phyloP scores from a whole-genome alignment of 495 filamentous ascomycete genomes.

The Penicillium diatomitis region DNA sequence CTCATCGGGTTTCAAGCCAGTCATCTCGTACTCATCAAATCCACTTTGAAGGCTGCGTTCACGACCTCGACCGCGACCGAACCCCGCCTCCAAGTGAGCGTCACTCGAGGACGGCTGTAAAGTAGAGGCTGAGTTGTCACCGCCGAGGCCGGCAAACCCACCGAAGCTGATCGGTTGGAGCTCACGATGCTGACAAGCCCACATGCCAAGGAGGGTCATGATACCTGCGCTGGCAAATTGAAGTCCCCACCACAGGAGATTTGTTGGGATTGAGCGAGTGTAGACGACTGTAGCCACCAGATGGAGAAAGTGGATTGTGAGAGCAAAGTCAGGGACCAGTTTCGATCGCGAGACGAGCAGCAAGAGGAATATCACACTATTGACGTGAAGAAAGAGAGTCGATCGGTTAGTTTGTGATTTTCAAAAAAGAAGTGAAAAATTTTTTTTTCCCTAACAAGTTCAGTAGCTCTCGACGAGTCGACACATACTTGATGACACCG shows the following conservation, averaged over 20 bases:
- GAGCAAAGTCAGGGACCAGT: conserved; percentile 84
- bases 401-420: neutral
- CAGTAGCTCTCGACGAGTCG: conserved; percentile 19
- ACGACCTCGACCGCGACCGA: conserved; percentile 29
- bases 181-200: conserved; percentile 86
- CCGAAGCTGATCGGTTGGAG: conserved; percentile 84
- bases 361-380: conserved; percentile 60
- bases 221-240: conserved; percentile 59
- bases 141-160: conserved; percentile 52
- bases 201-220: conserved; percentile 70
- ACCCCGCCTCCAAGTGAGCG: conserved; percentile 19
- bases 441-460: neutral
- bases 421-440: no score
- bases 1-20: conserved; percentile 45
- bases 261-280: conserved; percentile 59
- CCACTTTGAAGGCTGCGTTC: conserved; percentile 43
- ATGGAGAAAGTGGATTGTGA: conserved; percentile 82
- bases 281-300: conserved; percentile 71
- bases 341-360: conserved; percentile 79
- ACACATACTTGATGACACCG: conserved; percentile 56
- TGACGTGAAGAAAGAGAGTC: neutral
- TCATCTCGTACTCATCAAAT: conserved; percentile 67
- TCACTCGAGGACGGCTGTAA: conserved; percentile 16
- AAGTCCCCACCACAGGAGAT: conserved; percentile 80
- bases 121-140: conserved; percentile 13